A percentile compares a stretch with the other conserved stretches of the same genome.
phyloP scores from a whole-genome alignment of 345 rosid species.

The Punica granatum region DNA sequence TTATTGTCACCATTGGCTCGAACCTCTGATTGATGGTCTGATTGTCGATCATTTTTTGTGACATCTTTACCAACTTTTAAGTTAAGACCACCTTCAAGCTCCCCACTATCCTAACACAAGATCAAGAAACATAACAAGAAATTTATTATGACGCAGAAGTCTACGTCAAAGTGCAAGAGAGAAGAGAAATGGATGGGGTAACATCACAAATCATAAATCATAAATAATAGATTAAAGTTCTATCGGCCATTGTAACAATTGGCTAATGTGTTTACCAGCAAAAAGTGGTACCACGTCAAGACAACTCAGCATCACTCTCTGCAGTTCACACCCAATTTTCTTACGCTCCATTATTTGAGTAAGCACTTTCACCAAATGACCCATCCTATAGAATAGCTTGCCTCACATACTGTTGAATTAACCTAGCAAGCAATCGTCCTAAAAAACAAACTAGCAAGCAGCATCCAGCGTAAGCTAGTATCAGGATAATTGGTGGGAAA shows the following conservation, averaged over 20 bases:
- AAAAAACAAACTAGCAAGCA: background rate
- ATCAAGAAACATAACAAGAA: conserved; percentile 17
- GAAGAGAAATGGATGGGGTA: background rate
- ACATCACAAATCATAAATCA: background rate
- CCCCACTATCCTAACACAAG: conserved; percentile 59
- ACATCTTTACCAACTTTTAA: conserved; percentile 21
- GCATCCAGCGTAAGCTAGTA: background rate
- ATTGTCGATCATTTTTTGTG: conserved; percentile 14
- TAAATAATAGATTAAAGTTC: too few relatives aligned
- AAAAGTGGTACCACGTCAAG: background rate
- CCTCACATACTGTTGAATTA: background rate
- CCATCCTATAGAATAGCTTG: background rate
- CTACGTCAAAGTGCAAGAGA: background rate
- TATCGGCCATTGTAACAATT: too few relatives aligned
- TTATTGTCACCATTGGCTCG: conserved; percentile 14
- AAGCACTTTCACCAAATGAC: background rate
- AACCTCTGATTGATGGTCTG: conserved; percentile 12
- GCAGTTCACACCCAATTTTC: background rate
- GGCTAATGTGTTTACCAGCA: background rate
- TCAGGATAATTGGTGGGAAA: background rate
- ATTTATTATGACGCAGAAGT: conserved; percentile 10
- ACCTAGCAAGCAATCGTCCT: too few relatives aligned
- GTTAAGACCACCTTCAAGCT: conserved; percentile 27
- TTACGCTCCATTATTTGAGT: background rate
- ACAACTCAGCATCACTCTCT: background rate